Conservation (phyloP, 2,329 filamentous ascomycete genomes). For the Fusarium verticillioides region DNA sequence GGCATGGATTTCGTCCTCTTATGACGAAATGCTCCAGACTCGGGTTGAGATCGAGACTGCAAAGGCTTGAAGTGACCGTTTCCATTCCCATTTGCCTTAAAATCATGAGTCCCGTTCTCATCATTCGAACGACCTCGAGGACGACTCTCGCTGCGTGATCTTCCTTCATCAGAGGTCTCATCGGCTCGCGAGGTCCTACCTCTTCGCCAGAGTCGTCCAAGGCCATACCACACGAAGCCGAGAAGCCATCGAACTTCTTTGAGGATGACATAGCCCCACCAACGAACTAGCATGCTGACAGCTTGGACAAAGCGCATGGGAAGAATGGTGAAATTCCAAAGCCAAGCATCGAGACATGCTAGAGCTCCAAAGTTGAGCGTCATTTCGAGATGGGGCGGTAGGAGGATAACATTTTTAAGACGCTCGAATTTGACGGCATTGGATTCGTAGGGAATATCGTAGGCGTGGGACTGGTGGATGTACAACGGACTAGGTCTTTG, state of each 20-base stretch:
- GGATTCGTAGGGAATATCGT: conserved; percentile 84
- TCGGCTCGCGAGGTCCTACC: conserved; percentile 58
- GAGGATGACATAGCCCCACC: conserved; percentile 78
- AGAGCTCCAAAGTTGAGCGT: conserved; percentile 88
- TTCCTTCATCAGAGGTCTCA: conserved; percentile 51
- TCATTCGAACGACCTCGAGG: conserved; percentile 32
- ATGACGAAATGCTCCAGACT: conserved; percentile 63
- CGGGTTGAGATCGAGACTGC: conserved; percentile 43
- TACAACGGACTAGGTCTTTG: conserved; percentile 73
- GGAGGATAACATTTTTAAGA: conserved; percentile 84
- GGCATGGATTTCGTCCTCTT: conserved; percentile 85
- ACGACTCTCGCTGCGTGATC: conserved; percentile 50
- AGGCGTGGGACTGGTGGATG: conserved; percentile 68
- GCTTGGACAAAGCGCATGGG: conserved; percentile 90
- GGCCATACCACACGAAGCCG: conserved; percentile 81
- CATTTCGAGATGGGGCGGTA: conserved; percentile 85
- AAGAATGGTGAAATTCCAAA: conserved; percentile 95
- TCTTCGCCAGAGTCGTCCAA: conserved; percentile 80
- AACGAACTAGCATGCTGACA: conserved; percentile 77
- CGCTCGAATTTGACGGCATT: conserved; percentile 92
- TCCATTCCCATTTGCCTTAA: conserved; percentile 12
- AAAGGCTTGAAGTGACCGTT: conserved; percentile 28
- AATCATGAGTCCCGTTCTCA: conserved; percentile 14
- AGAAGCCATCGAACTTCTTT: conserved; percentile 79
- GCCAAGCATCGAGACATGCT: conserved; percentile 94